Evolutionary conservation across 2,329 filamentous ascomycete genomes (phyloP).

Genomic region (Aspergillus fructus): DNA sequence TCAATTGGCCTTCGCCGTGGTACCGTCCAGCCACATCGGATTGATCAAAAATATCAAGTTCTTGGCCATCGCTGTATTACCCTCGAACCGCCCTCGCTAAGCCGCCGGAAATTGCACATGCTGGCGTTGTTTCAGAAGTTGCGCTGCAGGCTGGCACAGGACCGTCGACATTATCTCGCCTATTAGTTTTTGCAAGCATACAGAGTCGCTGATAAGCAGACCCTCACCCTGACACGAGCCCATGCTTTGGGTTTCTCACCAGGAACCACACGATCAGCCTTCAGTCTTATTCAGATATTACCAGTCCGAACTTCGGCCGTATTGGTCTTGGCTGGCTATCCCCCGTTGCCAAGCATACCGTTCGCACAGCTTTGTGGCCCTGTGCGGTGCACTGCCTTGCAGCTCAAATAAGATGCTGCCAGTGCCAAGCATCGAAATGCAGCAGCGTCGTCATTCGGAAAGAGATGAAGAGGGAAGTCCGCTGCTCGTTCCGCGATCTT

Average conservation of each 20-base stretch:
- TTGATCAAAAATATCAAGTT: background rate
- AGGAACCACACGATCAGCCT: no score
- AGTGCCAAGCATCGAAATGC: background rate
- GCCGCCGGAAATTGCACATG: background rate
- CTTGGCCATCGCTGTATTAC: background rate
- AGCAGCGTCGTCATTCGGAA: no score
- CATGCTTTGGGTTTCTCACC: no score
- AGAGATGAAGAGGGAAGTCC: no score
- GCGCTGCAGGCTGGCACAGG: background rate
- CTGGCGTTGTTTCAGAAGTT: background rate
- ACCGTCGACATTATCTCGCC: background rate
- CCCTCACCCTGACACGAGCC: background rate
- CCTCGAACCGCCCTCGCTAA: no score
- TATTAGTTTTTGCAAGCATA: background rate
- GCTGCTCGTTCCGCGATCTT: no score
- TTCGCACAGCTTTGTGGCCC: conserved; percentile 12
- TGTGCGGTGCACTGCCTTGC: conserved; percentile 12
- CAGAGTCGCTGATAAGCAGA: background rate
- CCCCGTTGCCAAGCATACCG: conserved; percentile 5
- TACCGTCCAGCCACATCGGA: background rate
- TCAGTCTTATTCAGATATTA: no score
- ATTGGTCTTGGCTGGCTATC: no score
- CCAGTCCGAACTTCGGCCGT: no score
- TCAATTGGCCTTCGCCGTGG: background rate
- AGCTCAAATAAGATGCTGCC: conserved; percentile 11